phyloP scores from a whole-genome alignment of 2,329 filamentous ascomycete species.

The Cadophora luteo-olivacea region DNA sequence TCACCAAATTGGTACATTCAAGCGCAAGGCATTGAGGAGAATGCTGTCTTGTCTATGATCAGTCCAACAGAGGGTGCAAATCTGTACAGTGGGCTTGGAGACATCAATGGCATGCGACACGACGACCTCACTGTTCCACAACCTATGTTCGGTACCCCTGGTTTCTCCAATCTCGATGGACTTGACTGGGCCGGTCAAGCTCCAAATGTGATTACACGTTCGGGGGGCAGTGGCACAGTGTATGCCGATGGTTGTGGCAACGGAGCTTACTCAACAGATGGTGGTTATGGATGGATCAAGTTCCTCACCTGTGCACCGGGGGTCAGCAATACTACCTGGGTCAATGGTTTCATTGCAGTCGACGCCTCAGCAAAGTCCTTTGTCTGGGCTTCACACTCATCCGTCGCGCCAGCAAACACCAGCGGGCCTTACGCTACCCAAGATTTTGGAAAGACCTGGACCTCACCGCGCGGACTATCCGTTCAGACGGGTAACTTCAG shows the following conservation, averaged over 20 bases:
- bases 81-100: slow-evolving; percentile 30
- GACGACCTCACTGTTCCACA: slow-evolving; percentile 23
- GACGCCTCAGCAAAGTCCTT: slow-evolving; percentile 30
- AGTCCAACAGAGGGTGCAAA: slow-evolving; percentile 26
- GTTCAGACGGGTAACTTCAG: slow-evolving; percentile 24
- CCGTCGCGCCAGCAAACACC: slow-evolving; percentile 19
- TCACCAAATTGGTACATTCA: slow-evolving; percentile 29
- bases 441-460: slow-evolving; percentile 27
- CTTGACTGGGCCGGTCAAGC: slow-evolving; percentile 30
- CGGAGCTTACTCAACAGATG: slow-evolving; percentile 28
- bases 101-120: slow-evolving; percentile 29
- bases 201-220: slow-evolving; percentile 25
- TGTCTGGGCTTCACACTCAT: slow-evolving; percentile 23
- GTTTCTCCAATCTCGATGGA: slow-evolving; percentile 27
- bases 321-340: slow-evolving; percentile 22
- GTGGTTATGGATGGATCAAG: slow-evolving; percentile 24
- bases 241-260: slow-evolving; percentile 26
- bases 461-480: slow-evolving; percentile 23
- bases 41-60: slow-evolving; percentile 29
- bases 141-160: slow-evolving; percentile 24
- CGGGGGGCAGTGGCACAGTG: slow-evolving; percentile 23
- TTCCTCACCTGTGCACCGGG: slow-evolving; percentile 24
- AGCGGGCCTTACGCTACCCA: slow-evolving; percentile 25
- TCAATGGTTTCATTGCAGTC: slow-evolving; percentile 25
- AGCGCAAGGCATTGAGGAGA: slow-evolving; percentile 32